Percentiles rank a stretch among this genome's conserved stretches.
Evolutionary conservation across 768 basidiomycete species (phyloP).

Genomic region (Mycena galericulata): DNA sequence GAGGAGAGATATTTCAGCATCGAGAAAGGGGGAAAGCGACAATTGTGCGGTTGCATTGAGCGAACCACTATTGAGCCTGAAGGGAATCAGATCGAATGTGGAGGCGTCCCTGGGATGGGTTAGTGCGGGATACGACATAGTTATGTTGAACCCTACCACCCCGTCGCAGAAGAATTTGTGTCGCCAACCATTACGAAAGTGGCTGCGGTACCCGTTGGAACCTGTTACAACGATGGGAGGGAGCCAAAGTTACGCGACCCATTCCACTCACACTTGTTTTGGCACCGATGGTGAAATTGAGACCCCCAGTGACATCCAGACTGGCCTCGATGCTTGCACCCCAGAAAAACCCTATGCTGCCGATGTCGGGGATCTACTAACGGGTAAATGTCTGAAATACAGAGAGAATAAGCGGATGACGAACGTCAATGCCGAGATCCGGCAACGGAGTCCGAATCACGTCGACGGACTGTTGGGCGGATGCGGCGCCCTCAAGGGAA

Average conservation of each 20-base stretch:
- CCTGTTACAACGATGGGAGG: background rate
- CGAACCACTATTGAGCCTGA: constrained; percentile 19
- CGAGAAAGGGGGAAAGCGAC: constrained; percentile 20
- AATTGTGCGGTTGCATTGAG: constrained; percentile 15
- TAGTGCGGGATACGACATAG: no score
- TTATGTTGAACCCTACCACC: background rate
- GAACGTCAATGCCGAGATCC: background rate
- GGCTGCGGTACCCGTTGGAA: background rate
- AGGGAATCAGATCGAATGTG: constrained; percentile 15
- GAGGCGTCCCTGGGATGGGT: background rate
- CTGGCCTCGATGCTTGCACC: constrained; percentile 1
- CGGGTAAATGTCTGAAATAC: background rate
- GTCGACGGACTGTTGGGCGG: background rate
- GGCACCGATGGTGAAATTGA: constrained; percentile 26
- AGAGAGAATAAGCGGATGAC: background rate
- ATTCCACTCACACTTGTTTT: constrained; percentile 2
- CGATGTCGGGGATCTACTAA: constrained; percentile 11
- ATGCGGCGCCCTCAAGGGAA: background rate
- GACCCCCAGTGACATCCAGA: constrained; percentile 2
- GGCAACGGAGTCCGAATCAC: constrained; percentile 11
- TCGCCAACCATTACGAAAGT: constrained; percentile 10
- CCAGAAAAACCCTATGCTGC: constrained; percentile 15
- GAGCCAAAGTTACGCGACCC: no score
- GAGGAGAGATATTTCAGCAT: background rate
- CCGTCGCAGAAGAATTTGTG: constrained; percentile 1